These are phyloP conservation scores for Saturnispora dispora DNA, from an alignment of 805 yeast species.

Conservation along the genomic window DNA sequence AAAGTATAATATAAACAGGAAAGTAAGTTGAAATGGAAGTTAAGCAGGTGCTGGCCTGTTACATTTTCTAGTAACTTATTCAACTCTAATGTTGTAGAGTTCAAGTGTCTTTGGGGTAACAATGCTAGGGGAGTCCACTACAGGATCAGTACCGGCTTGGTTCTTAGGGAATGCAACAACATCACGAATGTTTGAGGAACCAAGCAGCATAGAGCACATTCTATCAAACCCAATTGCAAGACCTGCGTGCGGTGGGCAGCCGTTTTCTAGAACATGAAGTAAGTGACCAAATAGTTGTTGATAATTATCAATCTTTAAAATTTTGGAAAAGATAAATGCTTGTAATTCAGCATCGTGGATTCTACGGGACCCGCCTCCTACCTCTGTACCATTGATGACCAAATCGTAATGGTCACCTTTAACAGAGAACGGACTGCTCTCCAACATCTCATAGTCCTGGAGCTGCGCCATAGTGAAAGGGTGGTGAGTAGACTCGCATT, in stretches of 20 bases:
- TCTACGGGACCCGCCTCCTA: slow-evolving; percentile 97
- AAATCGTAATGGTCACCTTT: slow-evolving; percentile 91
- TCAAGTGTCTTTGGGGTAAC: slow-evolving; percentile 44
- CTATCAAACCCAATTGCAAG: slow-evolving; percentile 93
- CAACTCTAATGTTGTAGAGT: slow-evolving; percentile 39
- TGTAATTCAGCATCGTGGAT: slow-evolving; percentile 81
- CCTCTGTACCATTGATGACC: slow-evolving; percentile 88
- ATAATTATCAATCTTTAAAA: slow-evolving; percentile 53
- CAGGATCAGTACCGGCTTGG: slow-evolving; percentile 76
- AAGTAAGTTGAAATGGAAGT: neutral
- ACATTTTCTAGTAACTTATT: neutral
- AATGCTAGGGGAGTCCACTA: slow-evolving; percentile 75
- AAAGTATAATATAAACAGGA: neutral
- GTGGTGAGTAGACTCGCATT: slow-evolving; percentile 76
- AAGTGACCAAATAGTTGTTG: slow-evolving; percentile 75
- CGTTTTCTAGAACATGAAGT: slow-evolving; percentile 69
- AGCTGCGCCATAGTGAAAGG: slow-evolving; percentile 91
- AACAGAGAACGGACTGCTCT: slow-evolving; percentile 48
- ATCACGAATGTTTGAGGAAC: slow-evolving; percentile 70
- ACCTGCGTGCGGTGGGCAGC: slow-evolving; percentile 99
- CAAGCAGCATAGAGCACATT: slow-evolving; percentile 83
- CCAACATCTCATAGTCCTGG: slow-evolving; percentile 54
- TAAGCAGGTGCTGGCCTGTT: too few species aligned
- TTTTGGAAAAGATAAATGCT: slow-evolving; percentile 53
- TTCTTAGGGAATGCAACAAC: slow-evolving; percentile 96